Evolutionary conservation across 2,329 filamentous ascomycete genomes (phyloP).

Genomic region (Aurifilum marmelostoma): DNA sequence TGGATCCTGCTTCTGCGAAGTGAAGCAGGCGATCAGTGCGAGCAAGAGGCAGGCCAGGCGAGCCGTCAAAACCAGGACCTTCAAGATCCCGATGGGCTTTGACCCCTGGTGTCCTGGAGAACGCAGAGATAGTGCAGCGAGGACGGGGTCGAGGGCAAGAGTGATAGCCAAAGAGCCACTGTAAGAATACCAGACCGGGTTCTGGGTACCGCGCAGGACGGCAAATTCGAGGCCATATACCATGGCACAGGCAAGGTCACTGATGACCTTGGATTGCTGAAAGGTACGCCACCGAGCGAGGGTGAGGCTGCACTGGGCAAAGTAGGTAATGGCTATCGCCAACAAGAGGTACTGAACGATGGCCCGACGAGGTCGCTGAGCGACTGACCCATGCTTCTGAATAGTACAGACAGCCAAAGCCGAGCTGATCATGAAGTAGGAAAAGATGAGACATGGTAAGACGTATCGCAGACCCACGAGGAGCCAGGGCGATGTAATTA

Average conservation of each 20-base stretch:
- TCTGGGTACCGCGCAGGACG: constrained; percentile 53
- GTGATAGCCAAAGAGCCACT: constrained; percentile 65
- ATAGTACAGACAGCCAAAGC: constrained; percentile 57
- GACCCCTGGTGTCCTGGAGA: constrained; percentile 21
- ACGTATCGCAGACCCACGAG: constrained; percentile 58
- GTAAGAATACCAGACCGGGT: constrained; percentile 64
- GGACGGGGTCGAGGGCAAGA: constrained; percentile 56
- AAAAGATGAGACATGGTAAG: constrained; percentile 59
- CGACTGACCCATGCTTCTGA: constrained; percentile 43
- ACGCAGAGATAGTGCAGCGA: constrained; percentile 39
- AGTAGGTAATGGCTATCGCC: constrained; percentile 49
- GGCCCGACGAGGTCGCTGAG: constrained; percentile 37
- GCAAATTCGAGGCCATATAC: constrained; percentile 66
- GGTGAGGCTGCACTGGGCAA: constrained; percentile 50
- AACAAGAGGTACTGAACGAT: constrained; percentile 50
- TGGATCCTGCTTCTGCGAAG: constrained; percentile 29
- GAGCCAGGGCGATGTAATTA: constrained; percentile 36
- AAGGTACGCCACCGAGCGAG: constrained; percentile 32
- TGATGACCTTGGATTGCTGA: constrained; percentile 55
- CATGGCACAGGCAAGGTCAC: constrained; percentile 63
- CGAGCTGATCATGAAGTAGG: constrained; percentile 59
- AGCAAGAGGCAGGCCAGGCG: constrained; percentile 42
- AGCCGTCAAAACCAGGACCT: constrained; percentile 37
- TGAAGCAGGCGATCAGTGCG: constrained; percentile 40
- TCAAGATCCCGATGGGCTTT: constrained; percentile 33